Evolutionary conservation across 768 basidiomycete species (phyloP).

Genomic region (Gloeopeniophorella convolvens): DNA sequence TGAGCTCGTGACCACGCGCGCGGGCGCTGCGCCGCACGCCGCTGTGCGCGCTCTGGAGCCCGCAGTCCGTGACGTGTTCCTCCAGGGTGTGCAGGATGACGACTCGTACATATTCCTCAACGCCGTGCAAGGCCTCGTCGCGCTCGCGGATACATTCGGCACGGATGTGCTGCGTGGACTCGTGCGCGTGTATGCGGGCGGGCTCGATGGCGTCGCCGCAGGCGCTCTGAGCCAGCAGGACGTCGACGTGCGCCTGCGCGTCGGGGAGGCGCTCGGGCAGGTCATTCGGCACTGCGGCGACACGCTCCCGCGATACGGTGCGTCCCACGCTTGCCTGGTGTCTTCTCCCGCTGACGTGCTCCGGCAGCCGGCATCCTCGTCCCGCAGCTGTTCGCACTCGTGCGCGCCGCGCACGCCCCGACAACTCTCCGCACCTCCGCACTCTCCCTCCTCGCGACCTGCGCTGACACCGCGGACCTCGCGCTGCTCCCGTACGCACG

Average conservation of each 20-base stretch:
- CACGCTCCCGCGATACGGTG: slow-evolving; percentile 64
- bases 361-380: slow-evolving; percentile 59
- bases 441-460: slow-evolving; percentile 66
- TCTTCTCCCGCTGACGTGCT: slow-evolving; percentile 16
- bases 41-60: slow-evolving; percentile 64
- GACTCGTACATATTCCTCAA: slow-evolving; percentile 96
- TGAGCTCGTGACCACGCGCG: slow-evolving; percentile 53
- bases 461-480: slow-evolving; percentile 55
- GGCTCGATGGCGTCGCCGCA: slow-evolving; percentile 44
- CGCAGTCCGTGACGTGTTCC: slow-evolving; percentile 80
- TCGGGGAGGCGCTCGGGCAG: slow-evolving; percentile 81
- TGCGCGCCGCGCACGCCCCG: slow-evolving; percentile 57
- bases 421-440: slow-evolving; percentile 67
- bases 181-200: slow-evolving; percentile 56
- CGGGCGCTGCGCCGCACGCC: slow-evolving; percentile 22
- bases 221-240: slow-evolving; percentile 48
- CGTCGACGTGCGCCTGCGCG: slow-evolving; percentile 63
- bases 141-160: slow-evolving; percentile 74
- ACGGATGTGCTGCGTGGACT: slow-evolving; percentile 63
- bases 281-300: slow-evolving; percentile 71
- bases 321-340: slow-evolving; percentile 16
- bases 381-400: slow-evolving; percentile 59
- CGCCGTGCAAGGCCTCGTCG: slow-evolving; percentile 84
- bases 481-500: slow-evolving; percentile 57
- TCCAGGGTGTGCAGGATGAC: slow-evolving; percentile 80